Percentiles rank a stretch among this genome's conserved stretches.
Evolutionary conservation across 2,329 filamentous ascomycete species (phyloP).

Genomic region (Sporothrix pseudoabietina): DNA sequence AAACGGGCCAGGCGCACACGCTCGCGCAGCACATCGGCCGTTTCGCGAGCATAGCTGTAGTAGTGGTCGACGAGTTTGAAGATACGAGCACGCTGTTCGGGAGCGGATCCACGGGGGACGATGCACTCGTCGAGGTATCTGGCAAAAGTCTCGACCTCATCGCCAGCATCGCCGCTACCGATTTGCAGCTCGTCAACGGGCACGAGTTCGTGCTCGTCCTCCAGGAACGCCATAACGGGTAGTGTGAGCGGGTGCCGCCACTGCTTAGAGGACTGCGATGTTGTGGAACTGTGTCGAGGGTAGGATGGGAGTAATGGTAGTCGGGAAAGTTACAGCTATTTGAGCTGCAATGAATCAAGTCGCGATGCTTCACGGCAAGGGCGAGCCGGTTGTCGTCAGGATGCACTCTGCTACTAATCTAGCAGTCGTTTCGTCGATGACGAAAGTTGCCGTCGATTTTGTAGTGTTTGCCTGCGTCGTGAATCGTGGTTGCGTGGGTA

Average conservation of each 20-base stretch:
- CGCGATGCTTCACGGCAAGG: background rate
- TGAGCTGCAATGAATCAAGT: background rate
- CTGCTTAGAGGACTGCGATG: background rate
- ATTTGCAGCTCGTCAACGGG: slow-evolving; percentile 43
- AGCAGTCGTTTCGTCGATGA: background rate
- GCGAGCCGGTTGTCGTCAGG: background rate
- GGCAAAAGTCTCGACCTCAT: slow-evolving; percentile 86
- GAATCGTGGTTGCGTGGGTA: slow-evolving; percentile 1
- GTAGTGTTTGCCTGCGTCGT: background rate
- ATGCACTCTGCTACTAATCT: background rate
- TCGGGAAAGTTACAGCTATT: background rate
- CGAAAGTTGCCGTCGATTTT: background rate
- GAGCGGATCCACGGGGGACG: slow-evolving; percentile 49
- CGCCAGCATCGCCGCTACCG: slow-evolving; percentile 58
- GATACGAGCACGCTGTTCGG: slow-evolving; percentile 65
- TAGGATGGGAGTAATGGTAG: background rate
- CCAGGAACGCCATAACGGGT: slow-evolving; percentile 39
- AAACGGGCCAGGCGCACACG: slow-evolving; percentile 41
- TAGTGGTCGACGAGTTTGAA: slow-evolving; percentile 69
- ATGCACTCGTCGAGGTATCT: slow-evolving; percentile 77
- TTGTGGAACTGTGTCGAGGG: background rate
- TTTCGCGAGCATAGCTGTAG: slow-evolving; percentile 56
- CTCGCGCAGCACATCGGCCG: slow-evolving; percentile 48
- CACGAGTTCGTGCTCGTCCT: slow-evolving; percentile 40
- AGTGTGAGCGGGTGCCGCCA: background rate